These are phyloP conservation scores for Aspergillus egyptiacus DNA, from an alignment of 495 filamentous ascomycete species.

Conservation along the genomic window DNA sequence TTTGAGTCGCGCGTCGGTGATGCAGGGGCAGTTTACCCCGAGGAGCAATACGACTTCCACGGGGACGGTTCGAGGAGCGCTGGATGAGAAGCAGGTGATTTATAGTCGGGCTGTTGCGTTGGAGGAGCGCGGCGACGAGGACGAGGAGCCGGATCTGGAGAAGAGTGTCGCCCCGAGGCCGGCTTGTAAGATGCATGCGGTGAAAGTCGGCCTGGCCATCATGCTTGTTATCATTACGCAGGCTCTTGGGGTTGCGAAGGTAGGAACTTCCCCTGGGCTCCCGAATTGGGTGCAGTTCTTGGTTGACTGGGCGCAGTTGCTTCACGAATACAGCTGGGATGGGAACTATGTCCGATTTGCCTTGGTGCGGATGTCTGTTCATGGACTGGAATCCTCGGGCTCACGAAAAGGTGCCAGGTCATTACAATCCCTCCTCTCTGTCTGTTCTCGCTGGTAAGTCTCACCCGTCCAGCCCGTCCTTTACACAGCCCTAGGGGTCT, in stretches of 20 bases:
- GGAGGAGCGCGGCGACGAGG: conserved; percentile 1
- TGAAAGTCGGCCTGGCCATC: conserved; percentile 1
- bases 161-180: background rate
- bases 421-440: background rate
- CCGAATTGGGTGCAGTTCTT: no score
- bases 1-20: background rate
- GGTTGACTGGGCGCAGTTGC: no score
- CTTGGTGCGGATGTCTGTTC: no score
- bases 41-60: background rate
- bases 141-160: background rate
- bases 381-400: no score
- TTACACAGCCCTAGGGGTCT: no score
- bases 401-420: no score
- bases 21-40: background rate
- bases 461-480: no score
- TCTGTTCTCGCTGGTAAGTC: background rate
- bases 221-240: conserved; percentile 4
- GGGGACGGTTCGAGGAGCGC: background rate
- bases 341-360: background rate
- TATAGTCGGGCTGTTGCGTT: background rate
- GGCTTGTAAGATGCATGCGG: background rate
- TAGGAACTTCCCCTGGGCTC: background rate
- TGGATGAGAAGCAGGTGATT: conserved; percentile 1
- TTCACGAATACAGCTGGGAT: conserved; percentile 2
- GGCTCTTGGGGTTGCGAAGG: conserved; percentile 1